Evolutionary conservation across 345 rosid species (phyloP).

Genomic region (Firmiana major): DNA sequence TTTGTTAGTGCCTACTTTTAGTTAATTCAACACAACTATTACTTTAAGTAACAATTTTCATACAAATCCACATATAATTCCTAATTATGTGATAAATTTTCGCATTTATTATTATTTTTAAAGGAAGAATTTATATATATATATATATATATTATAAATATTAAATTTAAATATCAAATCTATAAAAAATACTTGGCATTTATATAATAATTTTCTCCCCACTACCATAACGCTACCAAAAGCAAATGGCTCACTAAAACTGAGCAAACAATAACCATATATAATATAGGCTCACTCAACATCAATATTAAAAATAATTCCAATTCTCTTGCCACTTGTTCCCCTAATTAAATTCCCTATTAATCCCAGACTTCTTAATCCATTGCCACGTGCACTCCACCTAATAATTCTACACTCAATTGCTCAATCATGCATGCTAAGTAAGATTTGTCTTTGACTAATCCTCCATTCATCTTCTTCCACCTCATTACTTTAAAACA

Average conservation of each 20-base stretch:
- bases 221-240: background rate
- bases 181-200: too few species aligned
- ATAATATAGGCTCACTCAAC: background rate
- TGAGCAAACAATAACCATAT: too few species aligned
- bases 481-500: slow-evolving; percentile 12
- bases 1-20: too few species aligned
- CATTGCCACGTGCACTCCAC: background rate
- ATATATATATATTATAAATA: too few species aligned
- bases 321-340: background rate
- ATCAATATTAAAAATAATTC: background rate
- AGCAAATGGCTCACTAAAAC: background rate
- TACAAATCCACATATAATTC: too few species aligned
- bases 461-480: background rate
- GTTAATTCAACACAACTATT: too few species aligned
- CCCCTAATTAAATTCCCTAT: background rate
- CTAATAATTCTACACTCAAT: background rate
- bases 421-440: slow-evolving; percentile 2
- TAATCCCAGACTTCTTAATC: background rate
- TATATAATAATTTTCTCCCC: too few species aligned
- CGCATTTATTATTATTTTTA: too few species aligned
- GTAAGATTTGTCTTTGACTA: background rate
- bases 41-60: too few species aligned
- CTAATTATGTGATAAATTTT: too few species aligned
- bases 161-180: too few species aligned
- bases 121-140: too few species aligned